Conservation (phyloP, 495 filamentous ascomycete species). For the Penicillium ucsense region DNA sequence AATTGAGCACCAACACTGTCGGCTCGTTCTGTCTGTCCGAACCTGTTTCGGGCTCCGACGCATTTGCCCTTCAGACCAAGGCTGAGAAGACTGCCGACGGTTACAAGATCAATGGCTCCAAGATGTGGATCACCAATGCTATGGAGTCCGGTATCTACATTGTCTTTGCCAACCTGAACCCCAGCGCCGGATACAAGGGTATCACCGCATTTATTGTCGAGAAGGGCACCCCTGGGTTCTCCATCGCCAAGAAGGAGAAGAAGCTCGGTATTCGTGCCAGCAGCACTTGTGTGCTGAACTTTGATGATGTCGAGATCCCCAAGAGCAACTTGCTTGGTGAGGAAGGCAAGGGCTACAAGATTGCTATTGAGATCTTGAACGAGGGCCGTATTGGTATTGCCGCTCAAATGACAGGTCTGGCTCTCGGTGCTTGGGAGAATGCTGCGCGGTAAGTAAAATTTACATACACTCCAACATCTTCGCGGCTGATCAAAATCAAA, state of each 20-base stretch:
- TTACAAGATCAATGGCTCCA: slow-evolving; percentile 79
- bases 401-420: slow-evolving; percentile 97
- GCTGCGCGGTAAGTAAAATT: slow-evolving; percentile 55
- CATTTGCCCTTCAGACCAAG: slow-evolving; percentile 87
- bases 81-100: slow-evolving; percentile 68
- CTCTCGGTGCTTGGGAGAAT: slow-evolving; percentile 91
- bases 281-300: slow-evolving; percentile 94
- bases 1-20: slow-evolving; percentile 79
- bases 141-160: slow-evolving; percentile 94
- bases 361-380: slow-evolving; percentile 92
- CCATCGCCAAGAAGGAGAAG: slow-evolving; percentile 98
- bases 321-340: slow-evolving; percentile 80
- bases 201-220: slow-evolving; percentile 96
- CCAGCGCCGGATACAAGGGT: slow-evolving; percentile 81
- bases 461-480: neutral
- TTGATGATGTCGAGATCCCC: slow-evolving; percentile 90
- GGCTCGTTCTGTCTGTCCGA: slow-evolving; percentile 96
- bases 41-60: slow-evolving; percentile 86
- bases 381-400: slow-evolving; percentile 97
- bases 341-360: slow-evolving; percentile 92
- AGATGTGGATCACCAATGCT: slow-evolving; percentile 99
- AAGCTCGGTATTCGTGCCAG: slow-evolving; percentile 94
- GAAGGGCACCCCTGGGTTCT: slow-evolving; percentile 81
- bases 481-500: neutral
- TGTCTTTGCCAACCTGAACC: slow-evolving; percentile 92